These are phyloP conservation scores for Leishmania guyanensis DNA, from an alignment of 208 protist genomes.

Conservation along the genomic window DNA sequence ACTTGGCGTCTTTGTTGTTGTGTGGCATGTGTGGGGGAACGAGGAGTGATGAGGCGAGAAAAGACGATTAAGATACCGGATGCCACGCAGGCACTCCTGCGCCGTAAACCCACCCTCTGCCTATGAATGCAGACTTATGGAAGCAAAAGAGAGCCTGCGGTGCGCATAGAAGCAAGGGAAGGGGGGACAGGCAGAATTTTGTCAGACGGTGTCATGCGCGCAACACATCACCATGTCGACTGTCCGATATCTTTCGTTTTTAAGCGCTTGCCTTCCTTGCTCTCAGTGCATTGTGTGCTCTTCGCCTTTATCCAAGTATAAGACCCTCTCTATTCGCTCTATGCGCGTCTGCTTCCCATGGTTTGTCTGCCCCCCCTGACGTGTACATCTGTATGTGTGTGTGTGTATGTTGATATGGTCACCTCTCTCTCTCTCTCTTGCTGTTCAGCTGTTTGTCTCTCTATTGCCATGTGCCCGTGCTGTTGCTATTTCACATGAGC, in stretches of 20 bases:
- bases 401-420: background rate
- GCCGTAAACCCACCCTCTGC: too few species aligned
- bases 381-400: background rate
- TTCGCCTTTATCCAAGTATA: too few species aligned
- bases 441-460: background rate
- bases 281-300: too few species aligned
- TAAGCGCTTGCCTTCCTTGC: background rate
- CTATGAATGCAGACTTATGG: background rate
- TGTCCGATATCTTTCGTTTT: background rate
- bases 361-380: background rate
- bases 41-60: background rate
- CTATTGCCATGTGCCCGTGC: background rate
- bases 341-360: background rate
- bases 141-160: background rate
- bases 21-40: background rate
- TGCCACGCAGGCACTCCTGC: background rate
- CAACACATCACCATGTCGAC: slow-evolving; percentile 1
- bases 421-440: background rate
- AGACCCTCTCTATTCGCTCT: background rate
- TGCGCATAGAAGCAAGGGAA: background rate
- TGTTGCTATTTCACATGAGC: background rate
- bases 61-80: background rate
- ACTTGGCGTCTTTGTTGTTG: background rate
- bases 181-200: background rate
- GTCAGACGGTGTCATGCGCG: background rate